phyloP scores from a whole-genome alignment of 495 filamentous ascomycete species.

The Penicillium coprophilum region DNA sequence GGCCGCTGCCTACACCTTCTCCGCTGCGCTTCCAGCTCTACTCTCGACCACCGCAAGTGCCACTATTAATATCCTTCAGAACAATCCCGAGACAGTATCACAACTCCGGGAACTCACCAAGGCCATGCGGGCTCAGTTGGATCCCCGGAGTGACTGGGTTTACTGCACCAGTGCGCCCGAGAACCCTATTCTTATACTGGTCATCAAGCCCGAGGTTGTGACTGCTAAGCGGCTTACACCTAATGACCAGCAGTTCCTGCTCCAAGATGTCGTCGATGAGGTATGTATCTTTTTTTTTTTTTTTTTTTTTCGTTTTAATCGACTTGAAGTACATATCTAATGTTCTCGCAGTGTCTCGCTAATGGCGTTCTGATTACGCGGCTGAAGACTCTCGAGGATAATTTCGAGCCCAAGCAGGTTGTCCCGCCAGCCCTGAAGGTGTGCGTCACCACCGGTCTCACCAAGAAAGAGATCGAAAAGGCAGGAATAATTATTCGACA shows the following conservation, averaged over 20 bases:
- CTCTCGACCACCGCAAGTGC: conserved; percentile 93
- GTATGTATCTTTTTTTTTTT: conserved; percentile 45
- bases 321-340: conserved; percentile 16
- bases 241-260: conserved; percentile 77
- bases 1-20: conserved; percentile 88
- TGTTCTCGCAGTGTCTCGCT: conserved; percentile 56
- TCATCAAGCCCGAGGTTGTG: conserved; percentile 82
- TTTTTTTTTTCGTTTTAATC: not conserved
- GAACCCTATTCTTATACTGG: conserved; percentile 82
- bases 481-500: conserved; percentile 84
- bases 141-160: conserved; percentile 93
- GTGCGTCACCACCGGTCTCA: conserved; percentile 81
- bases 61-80: conserved; percentile 78
- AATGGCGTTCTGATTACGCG: conserved; percentile 88
- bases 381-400: conserved; percentile 71
- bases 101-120: conserved; percentile 79
- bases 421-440: conserved; percentile 82
- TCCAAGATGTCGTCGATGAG: conserved; percentile 94
- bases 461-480: conserved; percentile 93
- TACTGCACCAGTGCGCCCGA: conserved; percentile 75
- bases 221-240: conserved; percentile 62
- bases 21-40: conserved; percentile 89
- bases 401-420: conserved; percentile 61
- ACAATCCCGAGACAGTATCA: conserved; percentile 71
- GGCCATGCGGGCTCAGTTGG: conserved; percentile 80